These are phyloP conservation scores for Aeschynomene evenia DNA, from an alignment of 306 rosid genomes.

Conservation along the genomic window DNA sequence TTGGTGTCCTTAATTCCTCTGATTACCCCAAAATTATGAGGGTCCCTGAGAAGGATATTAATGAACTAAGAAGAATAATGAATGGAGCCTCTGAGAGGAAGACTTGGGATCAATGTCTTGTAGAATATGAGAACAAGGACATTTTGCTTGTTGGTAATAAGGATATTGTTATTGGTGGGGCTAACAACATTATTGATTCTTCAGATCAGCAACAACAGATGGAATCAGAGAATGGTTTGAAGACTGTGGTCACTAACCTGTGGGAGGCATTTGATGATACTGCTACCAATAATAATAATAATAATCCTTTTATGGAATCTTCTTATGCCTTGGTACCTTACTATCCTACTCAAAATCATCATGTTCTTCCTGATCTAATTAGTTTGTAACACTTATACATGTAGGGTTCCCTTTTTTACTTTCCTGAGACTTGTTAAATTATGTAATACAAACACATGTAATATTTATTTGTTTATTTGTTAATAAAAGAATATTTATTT, in stretches of 20 bases:
- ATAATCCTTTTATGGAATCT: conserved; percentile 36
- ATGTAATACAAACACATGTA: neutral
- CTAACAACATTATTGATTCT: too few relatives aligned
- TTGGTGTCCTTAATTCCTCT: conserved; percentile 49
- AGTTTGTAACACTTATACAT: neutral
- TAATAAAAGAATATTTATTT: too few relatives aligned
- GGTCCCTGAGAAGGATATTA: conserved; percentile 48
- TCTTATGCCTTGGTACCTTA: conserved; percentile 26
- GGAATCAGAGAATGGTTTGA: conserved; percentile 16
- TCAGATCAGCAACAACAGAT: neutral
- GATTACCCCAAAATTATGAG: conserved; percentile 47
- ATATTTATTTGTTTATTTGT: too few relatives aligned
- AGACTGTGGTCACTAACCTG: conserved; percentile 66
- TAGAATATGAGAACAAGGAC: conserved; percentile 6
- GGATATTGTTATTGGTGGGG: neutral
- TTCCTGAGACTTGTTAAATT: neutral
- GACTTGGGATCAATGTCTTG: neutral
- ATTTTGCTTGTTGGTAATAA: conserved; percentile 24
- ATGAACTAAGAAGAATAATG: conserved; percentile 39
- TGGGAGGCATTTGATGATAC: conserved; percentile 69
- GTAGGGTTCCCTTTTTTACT: neutral
- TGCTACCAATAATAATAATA: neutral
- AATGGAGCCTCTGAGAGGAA: conserved; percentile 13
- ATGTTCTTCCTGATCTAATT: conserved; percentile 47
- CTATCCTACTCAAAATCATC: conserved; percentile 13